Evolutionary conservation across 2,329 filamentous ascomycete species (phyloP), one percentile per base, ranked within the genome.

Genomic region (Colletotrichum lini): DNA sequence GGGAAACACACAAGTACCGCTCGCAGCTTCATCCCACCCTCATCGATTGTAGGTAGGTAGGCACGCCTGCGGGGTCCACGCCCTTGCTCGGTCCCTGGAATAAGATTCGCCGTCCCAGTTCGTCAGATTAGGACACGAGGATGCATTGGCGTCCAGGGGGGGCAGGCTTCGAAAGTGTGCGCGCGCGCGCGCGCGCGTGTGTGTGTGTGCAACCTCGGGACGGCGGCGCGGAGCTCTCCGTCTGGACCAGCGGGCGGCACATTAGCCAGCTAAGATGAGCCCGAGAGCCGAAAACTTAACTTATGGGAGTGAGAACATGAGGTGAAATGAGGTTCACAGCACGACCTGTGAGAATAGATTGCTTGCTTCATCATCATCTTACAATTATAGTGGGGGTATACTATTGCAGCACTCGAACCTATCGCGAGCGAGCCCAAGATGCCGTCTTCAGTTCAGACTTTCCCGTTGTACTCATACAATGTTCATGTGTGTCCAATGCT

Each of bases 381-480:
- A 68, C 45, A 68, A 56, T 59, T 52, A 23, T 53, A 53, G 42
- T 15, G 53, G 65, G 67, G 69, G 58, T 71, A 72, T 69, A 54
- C 53, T 69, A 64, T 15, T 47, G 60, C 45, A 45, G 23, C 38
- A 54, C 50, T 26, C 47, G 18, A 38, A 21, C 53, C 13, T 49
- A 13, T 52, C 23, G 45, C 40, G 54, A 52, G 45, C 45, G 54
- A 45, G 52, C 53, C 53, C 42, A 49, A 54, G 30, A 72, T 59
- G 58, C 69, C 65, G 58, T 69, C 23, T 23, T 60, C 40, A 44
- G 15, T 23, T 60, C 40, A 44, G 15, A 45, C 6, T 38, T 50
- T 54, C 18, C 47, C 30, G 44, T 58, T 70, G 47, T 67, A 69
- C 35, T 72, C 65, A 60, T 72, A 71, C 68, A 71, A 67, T 30